These are phyloP conservation scores for Cladophialophora yegresii DNA, from an alignment of 2,329 filamentous ascomycete genomes.

Conservation along the genomic window DNA sequence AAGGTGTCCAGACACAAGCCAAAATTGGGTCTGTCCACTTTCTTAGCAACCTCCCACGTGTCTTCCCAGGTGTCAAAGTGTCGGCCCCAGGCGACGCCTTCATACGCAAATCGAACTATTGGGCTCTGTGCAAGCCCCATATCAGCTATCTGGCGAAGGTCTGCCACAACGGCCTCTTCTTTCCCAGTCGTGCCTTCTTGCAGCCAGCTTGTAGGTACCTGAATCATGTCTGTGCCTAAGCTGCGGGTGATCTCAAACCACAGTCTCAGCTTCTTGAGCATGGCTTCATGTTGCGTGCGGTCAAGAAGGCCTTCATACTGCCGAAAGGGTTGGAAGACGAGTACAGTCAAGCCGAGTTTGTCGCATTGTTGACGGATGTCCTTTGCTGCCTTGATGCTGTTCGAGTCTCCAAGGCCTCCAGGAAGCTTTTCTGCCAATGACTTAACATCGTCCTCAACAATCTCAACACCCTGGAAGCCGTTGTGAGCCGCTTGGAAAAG, in stretches of 20 bases:
- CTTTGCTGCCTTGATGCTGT: slow-evolving; percentile 10
- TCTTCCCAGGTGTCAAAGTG: slow-evolving; percentile 71
- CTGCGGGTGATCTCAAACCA: slow-evolving; percentile 70
- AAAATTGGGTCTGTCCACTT: slow-evolving; percentile 69
- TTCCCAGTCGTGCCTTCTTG: slow-evolving; percentile 53
- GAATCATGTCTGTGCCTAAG: slow-evolving; percentile 69
- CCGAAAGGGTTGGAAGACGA: slow-evolving; percentile 65
- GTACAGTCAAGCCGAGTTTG: slow-evolving; percentile 1
- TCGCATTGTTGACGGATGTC: slow-evolving; percentile 14
- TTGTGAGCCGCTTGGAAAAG: slow-evolving; percentile 4
- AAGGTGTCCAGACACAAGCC: slow-evolving; percentile 76
- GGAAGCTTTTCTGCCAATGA: slow-evolving; percentile 1
- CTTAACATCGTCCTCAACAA: slow-evolving; percentile 19
- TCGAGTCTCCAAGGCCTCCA: background rate
- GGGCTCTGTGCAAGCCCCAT: slow-evolving; percentile 66
- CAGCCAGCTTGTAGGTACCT: slow-evolving; percentile 72
- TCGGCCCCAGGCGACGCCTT: slow-evolving; percentile 70
- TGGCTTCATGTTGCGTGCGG: slow-evolving; percentile 58
- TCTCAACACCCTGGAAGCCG: slow-evolving; percentile 16
- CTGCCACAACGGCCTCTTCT: slow-evolving; percentile 37
- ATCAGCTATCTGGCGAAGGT: slow-evolving; percentile 16
- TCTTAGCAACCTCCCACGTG: slow-evolving; percentile 67
- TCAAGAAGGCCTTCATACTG: slow-evolving; percentile 74
- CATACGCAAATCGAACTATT: slow-evolving; percentile 68
- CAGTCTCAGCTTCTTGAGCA: slow-evolving; percentile 63